Base-by-base conservation (phyloP, 179 eudicot genomes). In the Sideroxylon spinosum region DNA sequence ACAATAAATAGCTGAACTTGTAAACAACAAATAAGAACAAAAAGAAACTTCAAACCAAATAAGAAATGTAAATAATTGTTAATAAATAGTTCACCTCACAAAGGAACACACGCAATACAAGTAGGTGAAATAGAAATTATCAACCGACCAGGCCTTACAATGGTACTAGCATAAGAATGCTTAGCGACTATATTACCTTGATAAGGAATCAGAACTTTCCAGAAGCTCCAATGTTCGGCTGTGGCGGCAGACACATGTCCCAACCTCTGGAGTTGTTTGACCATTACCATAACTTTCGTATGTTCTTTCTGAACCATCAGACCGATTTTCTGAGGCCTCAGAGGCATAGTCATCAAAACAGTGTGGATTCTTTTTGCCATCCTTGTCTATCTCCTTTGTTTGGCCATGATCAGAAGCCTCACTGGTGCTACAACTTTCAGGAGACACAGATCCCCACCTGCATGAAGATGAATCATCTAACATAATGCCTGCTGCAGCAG, bases 401-500 rank as follows among this genome's bases (percentile, higher is more conserved):
- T 89, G 89, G 81, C 91, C 76, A 64, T 82, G 68, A 82, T 90
- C 91, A 22, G 93, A 91, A 81, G 89, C 77, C 72, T 91, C 98
- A 79, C 93, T 94, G 57, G 86, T 79, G 75, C 82, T 82, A 55
- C 68, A 82, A 86, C 90, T 88, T 76, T 81, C 84, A 65, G 91
- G 90, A 82, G 97, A 92, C 6, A 29, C 80, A 73, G 81, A 28
- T 77, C 87, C 98, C 81, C 84, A 80, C 79, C 83, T 90, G 56
- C 85, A 78, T 68, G 93, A 88, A 78, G 86, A 79, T 79, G 90
- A 83, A 50, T 88, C 91, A 75, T 90, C 93, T 70, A 85, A 78
- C 77, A 88, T 78, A 71, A 95, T 82, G 73, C 98, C 96, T 67
- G 95, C 93, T 65, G 98, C 93, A 78, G 94, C 93, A 78, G 95